These are phyloP conservation scores for Fraxinus cuspidata DNA, from an alignment of 257 asterid species.

Conservation along the genomic window DNA sequence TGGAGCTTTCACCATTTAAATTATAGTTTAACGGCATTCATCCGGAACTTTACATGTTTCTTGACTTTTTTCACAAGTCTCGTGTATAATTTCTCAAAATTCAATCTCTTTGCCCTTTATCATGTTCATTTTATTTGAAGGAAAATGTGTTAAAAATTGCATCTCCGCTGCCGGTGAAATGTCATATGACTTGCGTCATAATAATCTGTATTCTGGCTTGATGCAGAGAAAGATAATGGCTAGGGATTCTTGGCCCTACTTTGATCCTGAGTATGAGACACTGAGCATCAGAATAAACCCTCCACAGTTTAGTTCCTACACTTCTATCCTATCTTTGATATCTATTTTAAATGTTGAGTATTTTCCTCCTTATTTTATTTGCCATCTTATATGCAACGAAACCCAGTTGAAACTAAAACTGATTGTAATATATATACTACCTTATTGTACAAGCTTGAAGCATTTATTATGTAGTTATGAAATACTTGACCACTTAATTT, in stretches of 20 bases:
- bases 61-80: not conserved
- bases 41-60: not conserved
- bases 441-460: not conserved
- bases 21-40: not conserved
- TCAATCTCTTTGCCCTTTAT: not conserved
- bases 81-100: not conserved
- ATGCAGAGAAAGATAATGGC: slow-evolving; percentile 61
- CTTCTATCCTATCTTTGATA: slow-evolving; percentile 18
- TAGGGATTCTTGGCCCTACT: slow-evolving; percentile 74
- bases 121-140: not conserved
- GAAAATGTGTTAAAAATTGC: no score
- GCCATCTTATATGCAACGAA: not conserved
- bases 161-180: not conserved
- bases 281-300: slow-evolving; percentile 94
- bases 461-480: not conserved
- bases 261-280: slow-evolving; percentile 97
- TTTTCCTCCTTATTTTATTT: not conserved
- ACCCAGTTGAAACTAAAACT: not conserved
- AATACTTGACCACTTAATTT: slow-evolving; percentile 6
- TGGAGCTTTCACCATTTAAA: not conserved
- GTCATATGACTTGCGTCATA: slow-evolving; percentile 1
- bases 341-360: slow-evolving; percentile 13
- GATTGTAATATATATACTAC: not conserved
- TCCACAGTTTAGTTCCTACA: slow-evolving; percentile 66
- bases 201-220: slow-evolving; percentile 11